Evolutionary conservation across 805 yeast genomes (phyloP).

Genomic region (Candida coquimbonensis): DNA sequence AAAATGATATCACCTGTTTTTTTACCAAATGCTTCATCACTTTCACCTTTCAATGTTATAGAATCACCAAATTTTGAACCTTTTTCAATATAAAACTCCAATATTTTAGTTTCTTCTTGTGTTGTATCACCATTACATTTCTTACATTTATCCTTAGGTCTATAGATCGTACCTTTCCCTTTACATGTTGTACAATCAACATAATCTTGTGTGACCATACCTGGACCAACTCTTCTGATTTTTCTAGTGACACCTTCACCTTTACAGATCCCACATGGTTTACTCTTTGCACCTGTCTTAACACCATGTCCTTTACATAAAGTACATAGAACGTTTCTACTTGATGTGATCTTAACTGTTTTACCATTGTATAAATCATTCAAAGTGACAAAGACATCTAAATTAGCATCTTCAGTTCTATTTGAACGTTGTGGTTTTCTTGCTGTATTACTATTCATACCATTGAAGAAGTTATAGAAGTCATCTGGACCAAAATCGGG

Average conservation of each 20-base stretch:
- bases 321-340: slow-evolving; percentile 66
- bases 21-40: slow-evolving; percentile 73
- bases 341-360: slow-evolving; percentile 62
- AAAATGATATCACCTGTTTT: slow-evolving; percentile 74
- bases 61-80: slow-evolving; percentile 63
- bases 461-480: slow-evolving; percentile 64
- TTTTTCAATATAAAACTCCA: slow-evolving; percentile 69
- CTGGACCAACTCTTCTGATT: slow-evolving; percentile 63
- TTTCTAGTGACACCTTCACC: slow-evolving; percentile 64
- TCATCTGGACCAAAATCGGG: slow-evolving; percentile 61
- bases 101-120: slow-evolving; percentile 56
- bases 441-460: slow-evolving; percentile 15
- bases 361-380: slow-evolving; percentile 80
- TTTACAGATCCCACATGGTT: slow-evolving; percentile 58
- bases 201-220: slow-evolving; percentile 57
- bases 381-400: slow-evolving; percentile 57
- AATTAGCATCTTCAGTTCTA: slow-evolving; percentile 60
- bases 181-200: slow-evolving; percentile 61
- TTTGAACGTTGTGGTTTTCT: slow-evolving; percentile 13
- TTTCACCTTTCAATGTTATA: slow-evolving; percentile 56
- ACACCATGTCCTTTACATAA: slow-evolving; percentile 76
- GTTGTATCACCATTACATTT: slow-evolving; percentile 62
- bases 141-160: slow-evolving; percentile 69
- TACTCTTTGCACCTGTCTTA: slow-evolving; percentile 46
- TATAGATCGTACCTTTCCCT: slow-evolving; percentile 58